These are phyloP conservation scores for Paspalum vaginatum DNA, from an alignment of 176 grass and related monocot genomes.

Conservation along the genomic window DNA sequence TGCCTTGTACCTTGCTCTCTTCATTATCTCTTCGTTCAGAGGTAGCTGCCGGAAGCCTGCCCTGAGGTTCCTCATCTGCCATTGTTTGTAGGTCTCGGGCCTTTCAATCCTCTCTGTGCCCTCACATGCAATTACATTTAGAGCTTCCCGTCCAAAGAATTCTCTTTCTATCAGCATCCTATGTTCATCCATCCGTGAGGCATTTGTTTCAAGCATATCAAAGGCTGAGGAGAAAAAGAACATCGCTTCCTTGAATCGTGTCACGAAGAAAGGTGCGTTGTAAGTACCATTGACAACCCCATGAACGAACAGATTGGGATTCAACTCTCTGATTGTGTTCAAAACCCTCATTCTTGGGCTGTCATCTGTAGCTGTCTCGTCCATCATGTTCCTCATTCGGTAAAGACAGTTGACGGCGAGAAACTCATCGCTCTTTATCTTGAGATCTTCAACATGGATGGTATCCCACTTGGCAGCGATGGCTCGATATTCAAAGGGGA, in stretches of 20 bases:
- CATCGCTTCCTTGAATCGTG: conserved; percentile 51
- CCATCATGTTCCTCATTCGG: conserved; percentile 54
- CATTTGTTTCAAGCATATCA: conserved; percentile 50
- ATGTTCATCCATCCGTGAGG: conserved; percentile 15
- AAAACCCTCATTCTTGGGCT: conserved; percentile 52
- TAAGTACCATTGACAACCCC: conserved; percentile 48
- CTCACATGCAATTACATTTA: conserved; percentile 55
- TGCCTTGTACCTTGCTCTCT: conserved; percentile 50
- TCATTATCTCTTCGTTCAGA: conserved; percentile 35
- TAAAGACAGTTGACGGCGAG: conserved; percentile 43
- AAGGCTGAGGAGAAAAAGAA: conserved; percentile 47
- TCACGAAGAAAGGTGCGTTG: conserved; percentile 56
- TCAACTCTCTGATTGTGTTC: conserved; percentile 49
- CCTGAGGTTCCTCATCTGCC: conserved; percentile 54
- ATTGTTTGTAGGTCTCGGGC: conserved; percentile 55
- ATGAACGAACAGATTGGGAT: conserved; percentile 47
- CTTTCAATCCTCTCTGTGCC: conserved; percentile 55
- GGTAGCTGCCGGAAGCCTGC: conserved; percentile 47
- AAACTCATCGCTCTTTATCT: conserved; percentile 31
- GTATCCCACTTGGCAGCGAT: conserved; percentile 52
- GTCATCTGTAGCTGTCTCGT: conserved; percentile 42
- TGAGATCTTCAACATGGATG: conserved; percentile 44
- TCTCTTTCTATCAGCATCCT: conserved; percentile 46
- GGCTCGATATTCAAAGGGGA: conserved; percentile 38
- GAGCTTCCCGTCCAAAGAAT: conserved; percentile 38